Conservation (phyloP, 306 rosid species). For the Vigna hirtella region DNA sequence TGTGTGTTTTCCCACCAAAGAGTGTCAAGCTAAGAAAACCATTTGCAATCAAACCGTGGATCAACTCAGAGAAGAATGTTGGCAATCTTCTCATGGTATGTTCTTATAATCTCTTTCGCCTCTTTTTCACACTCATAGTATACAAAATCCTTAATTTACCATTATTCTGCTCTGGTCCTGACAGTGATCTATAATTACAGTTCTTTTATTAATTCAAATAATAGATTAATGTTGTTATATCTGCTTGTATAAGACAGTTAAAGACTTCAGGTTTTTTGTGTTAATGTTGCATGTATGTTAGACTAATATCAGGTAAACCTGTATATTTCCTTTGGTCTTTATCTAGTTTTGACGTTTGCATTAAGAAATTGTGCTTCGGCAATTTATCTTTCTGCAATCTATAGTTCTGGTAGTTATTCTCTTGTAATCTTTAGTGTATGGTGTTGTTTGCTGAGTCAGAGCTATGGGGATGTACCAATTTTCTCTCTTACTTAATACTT, state of each 20-base stretch:
- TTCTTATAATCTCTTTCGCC: conserved; percentile 37
- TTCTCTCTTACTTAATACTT: conserved; percentile 18
- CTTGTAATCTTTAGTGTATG: conserved; percentile 27
- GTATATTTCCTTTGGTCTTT: conserved; percentile 13
- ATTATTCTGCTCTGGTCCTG: conserved; percentile 5
- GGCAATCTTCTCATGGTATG: conserved; percentile 97
- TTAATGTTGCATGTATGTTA: conserved; percentile 15
- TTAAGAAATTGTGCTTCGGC: conserved; percentile 11
- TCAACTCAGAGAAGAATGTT: conserved; percentile 79
- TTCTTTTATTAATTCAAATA: neutral
- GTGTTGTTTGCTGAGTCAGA: conserved; percentile 27
- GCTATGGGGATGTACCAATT: conserved; percentile 3
- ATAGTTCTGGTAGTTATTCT: conserved; percentile 8
- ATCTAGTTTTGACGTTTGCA: conserved; percentile 11
- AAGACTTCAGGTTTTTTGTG: neutral
- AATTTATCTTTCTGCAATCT: conserved; percentile 8
- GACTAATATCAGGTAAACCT: neutral
- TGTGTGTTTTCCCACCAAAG: conserved; percentile 79
- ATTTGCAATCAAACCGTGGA: conserved; percentile 90
- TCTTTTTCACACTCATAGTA: neutral
- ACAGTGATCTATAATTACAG: conserved; percentile 3
- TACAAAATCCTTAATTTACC: neutral
- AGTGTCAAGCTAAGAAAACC: conserved; percentile 76
- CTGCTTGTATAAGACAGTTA: conserved; percentile 10
- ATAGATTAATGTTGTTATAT: neutral